Base-by-base conservation (phyloP, 73 alveolate genomes). In the Breviolum minutum region DNA sequence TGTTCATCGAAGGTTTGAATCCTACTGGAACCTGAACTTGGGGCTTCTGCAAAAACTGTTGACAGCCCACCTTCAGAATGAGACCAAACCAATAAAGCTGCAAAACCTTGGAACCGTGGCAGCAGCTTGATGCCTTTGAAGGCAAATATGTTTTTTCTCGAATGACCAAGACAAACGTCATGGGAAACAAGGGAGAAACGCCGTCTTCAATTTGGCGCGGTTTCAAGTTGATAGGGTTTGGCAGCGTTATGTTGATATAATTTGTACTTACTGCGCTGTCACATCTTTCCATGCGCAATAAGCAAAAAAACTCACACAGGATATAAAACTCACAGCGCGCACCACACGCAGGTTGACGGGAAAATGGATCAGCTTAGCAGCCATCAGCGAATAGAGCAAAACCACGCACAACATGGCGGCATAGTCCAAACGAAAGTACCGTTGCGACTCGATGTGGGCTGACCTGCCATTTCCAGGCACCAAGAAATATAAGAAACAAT, bases 51-150 rank as follows among this genome's bases (percentile, higher is more conserved):
- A 40, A 40, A 40, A 40, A 40, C 54, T 40, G 54, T 40, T 40
- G 54, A 40, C 54, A 2, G 54, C 54, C 54, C 79, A 64, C 97
- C 97, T 92, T 92, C 80, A 92, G 66, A 66, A 92, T 92, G 90
- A 92, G 29, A 66, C 97, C 87, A 62, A 92, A 92, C 97, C 97
- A 92, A 19, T 92, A 92, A 64, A 92, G 66, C 89, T 92, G 97
- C 90, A 92, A 62, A 26, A 71, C 97, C 97, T 90, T 40, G 68
- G 84, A 22, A 12, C 8, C 6, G 26, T 79, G n/a, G 29, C 12
- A 13, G 6, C 60, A 73, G 48, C 83, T 10, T 11, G 22, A 26
- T 14, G 22, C 27, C 27, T 8, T 73, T 73, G 60, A 26, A 7
- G 60, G 12, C 27, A 19, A 80, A 8, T 12, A 63, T 30, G 69